These are phyloP conservation scores for Magnusiomyces tetraspermus DNA, from an alignment of 1,139 yeast genomes.

Conservation along the genomic window DNA sequence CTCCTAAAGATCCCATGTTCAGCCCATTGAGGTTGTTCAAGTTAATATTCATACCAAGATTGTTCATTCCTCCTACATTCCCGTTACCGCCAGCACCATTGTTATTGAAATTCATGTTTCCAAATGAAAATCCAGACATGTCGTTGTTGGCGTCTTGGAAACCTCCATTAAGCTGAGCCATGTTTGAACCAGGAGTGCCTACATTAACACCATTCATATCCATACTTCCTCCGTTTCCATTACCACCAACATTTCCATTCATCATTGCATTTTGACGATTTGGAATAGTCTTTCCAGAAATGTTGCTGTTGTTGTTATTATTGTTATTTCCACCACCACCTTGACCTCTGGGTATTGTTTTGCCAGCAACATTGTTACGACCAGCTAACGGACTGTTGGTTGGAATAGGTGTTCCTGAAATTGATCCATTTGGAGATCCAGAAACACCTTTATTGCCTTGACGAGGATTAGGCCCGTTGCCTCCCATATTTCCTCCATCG, in stretches of 20 bases:
- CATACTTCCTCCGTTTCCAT: neutral
- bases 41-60: neutral
- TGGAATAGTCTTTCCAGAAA: conserved; percentile 2
- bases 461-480: conserved; percentile 4
- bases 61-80: neutral
- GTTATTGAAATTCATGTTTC: neutral
- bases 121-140: neutral
- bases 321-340: too few relatives aligned
- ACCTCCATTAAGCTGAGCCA: neutral
- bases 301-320: too few relatives aligned
- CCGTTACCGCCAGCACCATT: neutral
- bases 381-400: neutral
- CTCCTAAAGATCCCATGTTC: too few relatives aligned
- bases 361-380: conserved; percentile 12
- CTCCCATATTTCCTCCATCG: neutral
- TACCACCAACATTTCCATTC: neutral
- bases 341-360: conserved; percentile 10
- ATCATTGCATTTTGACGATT: neutral
- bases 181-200: neutral
- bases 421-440: neutral
- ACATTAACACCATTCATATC: neutral
- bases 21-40: neutral
- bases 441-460: conserved; percentile 8
- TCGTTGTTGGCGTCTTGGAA: neutral
- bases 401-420: neutral